Conservation (phyloP, 2,329 filamentous ascomycete genomes). For the Stemphylium lycopersici region DNA sequence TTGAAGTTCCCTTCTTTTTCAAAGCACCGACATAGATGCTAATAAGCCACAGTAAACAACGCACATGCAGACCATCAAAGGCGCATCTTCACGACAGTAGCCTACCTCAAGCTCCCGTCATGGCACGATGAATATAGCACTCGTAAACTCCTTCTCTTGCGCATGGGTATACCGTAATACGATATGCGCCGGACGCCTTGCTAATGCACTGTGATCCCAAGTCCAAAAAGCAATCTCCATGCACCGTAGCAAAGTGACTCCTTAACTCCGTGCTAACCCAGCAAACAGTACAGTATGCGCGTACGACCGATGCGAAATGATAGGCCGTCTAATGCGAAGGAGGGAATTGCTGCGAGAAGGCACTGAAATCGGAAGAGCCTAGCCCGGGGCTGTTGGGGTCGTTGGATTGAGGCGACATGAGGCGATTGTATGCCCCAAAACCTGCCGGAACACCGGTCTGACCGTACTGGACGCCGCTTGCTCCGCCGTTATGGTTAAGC, state of each 20-base stretch:
- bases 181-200: slow-evolving; percentile 20
- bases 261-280: slow-evolving; percentile 17
- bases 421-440: neutral
- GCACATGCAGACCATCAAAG: neutral
- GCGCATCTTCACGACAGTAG: neutral
- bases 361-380: slow-evolving; percentile 9
- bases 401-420: slow-evolving; percentile 4
- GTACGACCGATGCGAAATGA: slow-evolving; percentile 2
- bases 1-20: neutral
- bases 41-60: neutral
- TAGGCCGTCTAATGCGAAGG: slow-evolving; percentile 1
- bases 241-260: slow-evolving; percentile 6
- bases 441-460: neutral
- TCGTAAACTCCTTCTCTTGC: slow-evolving; percentile 3
- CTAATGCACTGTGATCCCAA: slow-evolving; percentile 12
- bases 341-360: slow-evolving; percentile 22
- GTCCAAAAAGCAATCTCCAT: slow-evolving; percentile 4
- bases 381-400: slow-evolving; percentile 10
- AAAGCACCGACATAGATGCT: neutral
- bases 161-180: slow-evolving; percentile 10
- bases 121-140: neutral
- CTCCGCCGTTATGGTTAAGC: too few relatives aligned
- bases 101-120: neutral
- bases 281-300: slow-evolving; percentile 8
- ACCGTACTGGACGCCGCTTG: neutral